phyloP scores from a whole-genome alignment of 805 yeast species.

The Clavispora carvajalis region DNA sequence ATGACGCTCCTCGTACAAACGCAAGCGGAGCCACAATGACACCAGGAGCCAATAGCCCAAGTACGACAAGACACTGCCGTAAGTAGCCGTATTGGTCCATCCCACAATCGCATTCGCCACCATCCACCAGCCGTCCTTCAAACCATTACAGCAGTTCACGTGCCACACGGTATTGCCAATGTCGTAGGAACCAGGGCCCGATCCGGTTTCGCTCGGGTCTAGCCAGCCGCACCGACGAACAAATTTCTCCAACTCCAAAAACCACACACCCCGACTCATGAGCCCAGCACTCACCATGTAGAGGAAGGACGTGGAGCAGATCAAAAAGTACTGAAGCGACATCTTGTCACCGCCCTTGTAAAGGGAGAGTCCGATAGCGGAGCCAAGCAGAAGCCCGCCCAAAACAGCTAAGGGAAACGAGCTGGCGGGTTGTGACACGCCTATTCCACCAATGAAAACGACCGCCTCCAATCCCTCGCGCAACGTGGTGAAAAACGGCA shows the following conservation, averaged over 20 bases:
- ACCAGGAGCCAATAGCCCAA: conserved; percentile 34
- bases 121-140: conserved; percentile 45
- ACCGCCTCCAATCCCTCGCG: conserved; percentile 64
- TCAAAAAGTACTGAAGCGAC: conserved; percentile 38
- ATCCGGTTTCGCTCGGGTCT: conserved; percentile 41
- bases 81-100: conserved; percentile 44
- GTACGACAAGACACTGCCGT: conserved; percentile 37
- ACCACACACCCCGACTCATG: conserved; percentile 41
- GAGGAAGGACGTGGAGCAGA: conserved; percentile 35
- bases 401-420: conserved; percentile 22
- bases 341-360: conserved; percentile 39
- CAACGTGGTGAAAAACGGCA: conserved; percentile 24
- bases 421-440: conserved; percentile 13
- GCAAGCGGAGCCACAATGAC: conserved; percentile 24
- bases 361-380: conserved; percentile 28
- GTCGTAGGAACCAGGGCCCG: conserved; percentile 43
- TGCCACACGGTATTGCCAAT: conserved; percentile 39
- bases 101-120: conserved; percentile 41
- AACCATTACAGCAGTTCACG: conserved; percentile 43
- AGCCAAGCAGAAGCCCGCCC: conserved; percentile 26
- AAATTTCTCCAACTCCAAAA: conserved; percentile 35
- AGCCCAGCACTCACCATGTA: conserved; percentile 42
- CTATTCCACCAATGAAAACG: conserved; percentile 35
- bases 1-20: conserved; percentile 32
- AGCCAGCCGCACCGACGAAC: conserved; percentile 36